phyloP scores from a whole-genome alignment of 148 eudicot genomes.

The Amaranthus cruentus region DNA sequence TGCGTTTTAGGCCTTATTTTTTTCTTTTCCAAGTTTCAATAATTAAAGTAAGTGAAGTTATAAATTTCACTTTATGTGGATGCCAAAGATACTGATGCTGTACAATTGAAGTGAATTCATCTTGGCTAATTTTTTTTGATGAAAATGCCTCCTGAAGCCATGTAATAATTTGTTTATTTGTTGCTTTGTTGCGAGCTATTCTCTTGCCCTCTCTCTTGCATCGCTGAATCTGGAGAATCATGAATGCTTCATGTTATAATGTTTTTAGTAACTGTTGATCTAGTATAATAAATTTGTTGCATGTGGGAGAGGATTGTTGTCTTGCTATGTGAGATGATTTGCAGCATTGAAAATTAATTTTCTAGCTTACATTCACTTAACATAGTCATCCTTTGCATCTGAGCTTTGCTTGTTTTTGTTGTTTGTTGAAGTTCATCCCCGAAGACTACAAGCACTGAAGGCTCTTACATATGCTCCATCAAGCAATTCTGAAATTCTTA shows the following conservation, averaged over 20 bases:
- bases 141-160: background rate
- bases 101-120: too few relatives aligned
- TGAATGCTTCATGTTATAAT: background rate
- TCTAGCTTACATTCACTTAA: background rate
- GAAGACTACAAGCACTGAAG: constrained; percentile 93
- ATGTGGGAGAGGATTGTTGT: background rate
- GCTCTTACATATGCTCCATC: constrained; percentile 95
- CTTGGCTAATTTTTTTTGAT: too few relatives aligned
- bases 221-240: background rate
- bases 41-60: too few relatives aligned
- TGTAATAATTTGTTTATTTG: background rate
- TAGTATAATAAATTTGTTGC: background rate
- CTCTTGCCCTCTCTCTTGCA: too few relatives aligned
- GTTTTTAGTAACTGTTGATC: background rate
- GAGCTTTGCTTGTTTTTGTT: constrained; percentile 9
- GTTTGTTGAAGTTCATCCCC: constrained; percentile 72
- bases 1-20: too few relatives aligned
- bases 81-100: too few relatives aligned
- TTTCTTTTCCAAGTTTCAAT: too few relatives aligned
- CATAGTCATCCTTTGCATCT: background rate
- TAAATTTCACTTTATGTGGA: too few relatives aligned
- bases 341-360: background rate
- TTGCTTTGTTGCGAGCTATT: too few relatives aligned
- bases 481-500: constrained; percentile 73
- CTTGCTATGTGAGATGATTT: constrained; percentile 2